Percentiles rank a stretch among this genome's conserved stretches.
Evolutionary conservation across 257 asterid genomes (phyloP).

Genomic region (Solanum tarapatanum): DNA sequence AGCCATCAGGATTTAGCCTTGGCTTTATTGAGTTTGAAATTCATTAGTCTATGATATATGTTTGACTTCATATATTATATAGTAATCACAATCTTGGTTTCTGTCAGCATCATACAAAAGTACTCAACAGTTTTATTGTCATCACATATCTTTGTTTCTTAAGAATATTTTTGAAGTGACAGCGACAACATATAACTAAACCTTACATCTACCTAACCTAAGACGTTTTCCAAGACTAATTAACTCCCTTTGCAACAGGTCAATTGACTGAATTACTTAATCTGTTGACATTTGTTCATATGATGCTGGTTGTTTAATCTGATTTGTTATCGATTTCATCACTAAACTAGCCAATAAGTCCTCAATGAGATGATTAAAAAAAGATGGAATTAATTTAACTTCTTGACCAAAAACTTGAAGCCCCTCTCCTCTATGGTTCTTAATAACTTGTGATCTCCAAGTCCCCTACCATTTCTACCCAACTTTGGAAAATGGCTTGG

Average conservation of each 20-base stretch:
- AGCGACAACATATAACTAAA: background rate
- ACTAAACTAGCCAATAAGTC: background rate
- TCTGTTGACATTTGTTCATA: background rate
- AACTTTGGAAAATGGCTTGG: background rate
- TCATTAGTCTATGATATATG: background rate
- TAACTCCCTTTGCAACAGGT: background rate
- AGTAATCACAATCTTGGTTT: background rate
- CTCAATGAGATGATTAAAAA: background rate
- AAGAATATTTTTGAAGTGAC: background rate
- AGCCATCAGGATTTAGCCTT: background rate
- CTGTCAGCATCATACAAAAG: background rate
- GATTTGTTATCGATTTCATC: background rate
- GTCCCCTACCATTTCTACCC: background rate
- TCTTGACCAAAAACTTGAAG: background rate
- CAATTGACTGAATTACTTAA: background rate
- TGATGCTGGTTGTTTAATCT: background rate
- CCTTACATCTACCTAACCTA: background rate
- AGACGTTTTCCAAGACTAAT: background rate
- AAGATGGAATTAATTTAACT: background rate
- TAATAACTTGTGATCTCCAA: too few species aligned
- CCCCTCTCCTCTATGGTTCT: background rate
- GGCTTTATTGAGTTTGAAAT: background rate
- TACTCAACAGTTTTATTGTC: background rate
- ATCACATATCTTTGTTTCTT: background rate
- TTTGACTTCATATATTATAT: background rate